phyloP scores from a whole-genome alignment of 2,329 filamentous ascomycete genomes.

The Aschersonia sp. region DNA sequence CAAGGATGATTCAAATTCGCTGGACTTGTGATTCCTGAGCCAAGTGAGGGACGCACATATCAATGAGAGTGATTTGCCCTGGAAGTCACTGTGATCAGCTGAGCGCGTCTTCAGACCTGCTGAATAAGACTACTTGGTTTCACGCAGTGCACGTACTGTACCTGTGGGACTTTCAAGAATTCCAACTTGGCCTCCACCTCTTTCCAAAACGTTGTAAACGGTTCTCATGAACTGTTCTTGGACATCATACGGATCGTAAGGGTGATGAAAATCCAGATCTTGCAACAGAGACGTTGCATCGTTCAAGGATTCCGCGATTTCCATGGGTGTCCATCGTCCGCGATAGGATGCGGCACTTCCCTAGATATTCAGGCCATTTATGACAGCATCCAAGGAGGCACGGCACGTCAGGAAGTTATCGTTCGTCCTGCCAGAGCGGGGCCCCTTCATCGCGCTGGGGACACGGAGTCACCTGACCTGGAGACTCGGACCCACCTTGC shows the following conservation, averaged over 20 bases:
- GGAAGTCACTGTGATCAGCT: neutral
- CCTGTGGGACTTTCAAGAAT: constrained; percentile 93
- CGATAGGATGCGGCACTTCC: neutral
- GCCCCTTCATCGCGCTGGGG: neutral
- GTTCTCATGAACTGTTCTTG: constrained; percentile 79
- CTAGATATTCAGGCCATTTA: no score
- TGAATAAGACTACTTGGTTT: neutral
- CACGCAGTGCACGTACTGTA: constrained; percentile 25
- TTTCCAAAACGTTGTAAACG: constrained; percentile 63
- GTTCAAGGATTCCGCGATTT: neutral
- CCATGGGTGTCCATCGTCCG: neutral
- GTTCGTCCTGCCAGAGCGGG: no score
- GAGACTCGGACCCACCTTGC: neutral
- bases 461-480: neutral
- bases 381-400: no score
- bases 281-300: constrained; percentile 9
- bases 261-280: constrained; percentile 62
- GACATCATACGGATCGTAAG: constrained; percentile 75
- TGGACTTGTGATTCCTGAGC: constrained; percentile 69
- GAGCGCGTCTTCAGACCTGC: neutral
- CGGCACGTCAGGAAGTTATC: no score
- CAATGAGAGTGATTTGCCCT: constrained; percentile 83
- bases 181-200: constrained; percentile 57
- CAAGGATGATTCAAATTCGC: constrained; percentile 37
- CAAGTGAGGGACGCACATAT: constrained; percentile 84